Base-by-base conservation (phyloP, 352 stramenopile genomes). In the Globisporangium viniferum region DNA sequence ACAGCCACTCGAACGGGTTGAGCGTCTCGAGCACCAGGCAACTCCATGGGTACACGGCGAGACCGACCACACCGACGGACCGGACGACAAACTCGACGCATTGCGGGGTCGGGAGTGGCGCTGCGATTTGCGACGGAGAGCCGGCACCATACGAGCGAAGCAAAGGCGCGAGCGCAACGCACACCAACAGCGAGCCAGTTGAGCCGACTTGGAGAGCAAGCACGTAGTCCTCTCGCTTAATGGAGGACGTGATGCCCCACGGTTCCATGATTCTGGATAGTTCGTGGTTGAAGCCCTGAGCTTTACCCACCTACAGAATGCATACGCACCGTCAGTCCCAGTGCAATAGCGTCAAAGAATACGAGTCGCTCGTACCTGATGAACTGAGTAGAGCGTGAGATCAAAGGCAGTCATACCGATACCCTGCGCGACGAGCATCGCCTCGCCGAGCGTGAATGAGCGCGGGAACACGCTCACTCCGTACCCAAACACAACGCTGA, bases 391-490 rank as follows among this genome's bases (percentile, higher is more conserved):
- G 36, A 95, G 74, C 4, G 78, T 12, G 10, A 86, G 69, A 31
- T 95, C 86, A 36, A 87, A 76, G 6, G 74, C 55, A 18, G 72
- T 74, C 54, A 93, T 65, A 1, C 83, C 75, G 22, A 93, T 35
- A 3, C 79, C 80, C 57, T 95, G 81, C 2, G 84, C 75, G 20
- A 92, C 74, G 22, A 95, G 75, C 49, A 91, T 39, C 10, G 78
- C 84, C 69, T 95, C 88, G 0, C 88, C 86, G 35, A 92, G 57
- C 2, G 84, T 95, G 59, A 95, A 93, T 10, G 88, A 95, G 5
- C 77, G 72, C 18, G 76, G 76, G 5, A 94, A 62, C 5, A 76
- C 72, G 10, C 71, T 64, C 9, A 89, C 66, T 0, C 81, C 85
- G 24, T 72, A 80, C 41, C 67, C 60, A 15, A 93, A 65, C 18